Conservation (phyloP, 345 rosid species). For the Rhizophora apiculata region DNA sequence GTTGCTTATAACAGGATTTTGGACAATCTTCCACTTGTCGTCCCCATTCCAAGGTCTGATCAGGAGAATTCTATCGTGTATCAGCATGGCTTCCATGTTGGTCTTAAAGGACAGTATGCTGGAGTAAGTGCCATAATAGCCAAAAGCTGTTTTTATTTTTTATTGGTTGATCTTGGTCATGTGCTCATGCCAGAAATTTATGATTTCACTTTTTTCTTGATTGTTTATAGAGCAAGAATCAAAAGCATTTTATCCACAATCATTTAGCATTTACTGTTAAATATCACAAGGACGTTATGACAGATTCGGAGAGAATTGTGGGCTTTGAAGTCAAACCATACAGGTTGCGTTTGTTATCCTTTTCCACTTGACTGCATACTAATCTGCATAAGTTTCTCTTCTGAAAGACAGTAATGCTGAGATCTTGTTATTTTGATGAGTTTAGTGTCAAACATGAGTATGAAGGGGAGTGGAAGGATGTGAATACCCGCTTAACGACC, state of each 20-base stretch:
- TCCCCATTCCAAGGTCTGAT: slow-evolving; percentile 49
- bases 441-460: slow-evolving; percentile 72
- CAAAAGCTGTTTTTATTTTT: slow-evolving; percentile 4
- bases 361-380: background rate
- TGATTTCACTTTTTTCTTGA: background rate
- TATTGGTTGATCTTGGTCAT: background rate
- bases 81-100: slow-evolving; percentile 64
- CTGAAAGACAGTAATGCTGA: slow-evolving; percentile 6
- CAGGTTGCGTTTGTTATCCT: slow-evolving; percentile 45
- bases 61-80: slow-evolving; percentile 44
- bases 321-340: slow-evolving; percentile 93
- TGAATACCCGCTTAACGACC: slow-evolving; percentile 59
- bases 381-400: slow-evolving; percentile 2
- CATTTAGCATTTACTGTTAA: slow-evolving; percentile 73
- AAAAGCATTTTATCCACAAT: slow-evolving; percentile 78
- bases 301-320: slow-evolving; percentile 69
- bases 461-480: slow-evolving; percentile 67
- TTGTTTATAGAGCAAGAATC: slow-evolving; percentile 64
- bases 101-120: slow-evolving; percentile 60
- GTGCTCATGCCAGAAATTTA: background rate
- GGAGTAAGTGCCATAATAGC: slow-evolving; percentile 41
- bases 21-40: slow-evolving; percentile 77
- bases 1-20: slow-evolving; percentile 46
- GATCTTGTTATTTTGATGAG: slow-evolving; percentile 19
- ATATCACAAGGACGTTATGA: slow-evolving; percentile 59